Evolutionary conservation across 768 basidiomycete genomes (phyloP).

Genomic region (Mycena polygramma): DNA sequence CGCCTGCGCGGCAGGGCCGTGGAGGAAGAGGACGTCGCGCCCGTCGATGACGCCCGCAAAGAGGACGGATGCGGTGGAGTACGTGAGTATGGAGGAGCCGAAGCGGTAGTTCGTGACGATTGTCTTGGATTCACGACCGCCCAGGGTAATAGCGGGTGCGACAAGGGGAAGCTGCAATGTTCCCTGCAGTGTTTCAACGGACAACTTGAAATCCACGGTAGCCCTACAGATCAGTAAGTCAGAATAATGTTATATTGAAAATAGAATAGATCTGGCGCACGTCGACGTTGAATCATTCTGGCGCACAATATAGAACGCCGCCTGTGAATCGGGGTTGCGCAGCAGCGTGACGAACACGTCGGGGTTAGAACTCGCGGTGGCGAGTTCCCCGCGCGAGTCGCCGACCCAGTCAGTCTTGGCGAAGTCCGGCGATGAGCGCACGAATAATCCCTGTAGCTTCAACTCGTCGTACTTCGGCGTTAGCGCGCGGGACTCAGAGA

Average conservation of each 20-base stretch:
- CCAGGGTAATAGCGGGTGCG: conserved; percentile 66
- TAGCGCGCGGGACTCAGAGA: conserved; percentile 77
- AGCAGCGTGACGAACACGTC: conserved; percentile 73
- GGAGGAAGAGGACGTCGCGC: conserved; percentile 73
- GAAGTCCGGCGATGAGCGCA: conserved; percentile 83
- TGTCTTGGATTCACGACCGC: conserved; percentile 81
- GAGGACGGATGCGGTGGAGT: conserved; percentile 81
- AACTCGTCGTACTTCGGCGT: conserved; percentile 81
- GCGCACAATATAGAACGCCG: conserved; percentile 78
- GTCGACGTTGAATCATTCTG: conserved; percentile 77
- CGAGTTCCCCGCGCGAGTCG: conserved; percentile 62
- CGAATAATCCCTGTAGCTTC: conserved; percentile 82
- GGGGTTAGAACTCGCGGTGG: conserved; percentile 52
- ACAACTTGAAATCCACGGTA: conserved; percentile 68
- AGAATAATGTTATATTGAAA: background rate
- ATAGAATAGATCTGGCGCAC: conserved; percentile 53
- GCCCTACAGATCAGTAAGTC: conserved; percentile 48
- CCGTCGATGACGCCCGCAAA: conserved; percentile 73
- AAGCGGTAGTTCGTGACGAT: conserved; percentile 80
- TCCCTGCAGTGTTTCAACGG: conserved; percentile 66
- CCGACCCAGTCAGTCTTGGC: conserved; percentile 84
- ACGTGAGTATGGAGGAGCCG: conserved; percentile 73
- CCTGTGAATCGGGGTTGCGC: conserved; percentile 73
- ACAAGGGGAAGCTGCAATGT: conserved; percentile 68
- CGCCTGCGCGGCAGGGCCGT: conserved; percentile 65